Evolutionary conservation across 1,284 basidiomycete species (phyloP), one percentile per base, ranked within the genome.

Genomic region (Ganoderma multipileum): DNA sequence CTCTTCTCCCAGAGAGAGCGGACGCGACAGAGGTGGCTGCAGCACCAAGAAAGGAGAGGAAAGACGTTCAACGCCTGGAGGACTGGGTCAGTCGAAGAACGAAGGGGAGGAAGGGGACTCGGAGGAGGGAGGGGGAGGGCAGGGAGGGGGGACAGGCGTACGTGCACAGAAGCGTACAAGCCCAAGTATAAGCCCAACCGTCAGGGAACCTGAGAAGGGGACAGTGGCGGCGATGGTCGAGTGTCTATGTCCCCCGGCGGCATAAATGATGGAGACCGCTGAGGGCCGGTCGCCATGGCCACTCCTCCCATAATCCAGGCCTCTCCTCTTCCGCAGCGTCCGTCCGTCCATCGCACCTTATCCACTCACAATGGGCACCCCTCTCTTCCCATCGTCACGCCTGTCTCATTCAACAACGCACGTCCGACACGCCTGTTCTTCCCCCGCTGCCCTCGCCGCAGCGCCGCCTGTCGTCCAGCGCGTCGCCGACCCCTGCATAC

Each of bases 21-120:
- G 76, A 75, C 75, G 75, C 74, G 70, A 78, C 75, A 77, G 77
- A 76, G 76, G 76, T 71, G 77, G 76, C 77, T 78, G 75, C 70
- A 77, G 78, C 79, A 80, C 78, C 79, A 72, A 71, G 73, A 69
- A 72, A 73, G 68, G 69, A 75, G 72, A 63, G 72, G 71, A 73
- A 70, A 74, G 86, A 87, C 87, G 87, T 78, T 89, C 87, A 86
- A 88, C 88, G 88, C 84, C 86, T 83, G 81, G 78, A 83, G 80
- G 72, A 72, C 68, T 72, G 66, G 36, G 76, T 79, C 72, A 80
- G 79, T 75, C 70, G 76, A 83, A 81, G 77, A 79, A 73, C 72
- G 77, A 76, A 76, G 73, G 72, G 71, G 72, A 71, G 69, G 66
- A 70, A 60, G 59, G 71, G 70, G n/a, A n/a, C n/a, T n/a, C n/a